These are phyloP conservation scores for Amborella trichopoda DNA, from an alignment of 164 flowering plant species.

Conservation along the genomic window DNA sequence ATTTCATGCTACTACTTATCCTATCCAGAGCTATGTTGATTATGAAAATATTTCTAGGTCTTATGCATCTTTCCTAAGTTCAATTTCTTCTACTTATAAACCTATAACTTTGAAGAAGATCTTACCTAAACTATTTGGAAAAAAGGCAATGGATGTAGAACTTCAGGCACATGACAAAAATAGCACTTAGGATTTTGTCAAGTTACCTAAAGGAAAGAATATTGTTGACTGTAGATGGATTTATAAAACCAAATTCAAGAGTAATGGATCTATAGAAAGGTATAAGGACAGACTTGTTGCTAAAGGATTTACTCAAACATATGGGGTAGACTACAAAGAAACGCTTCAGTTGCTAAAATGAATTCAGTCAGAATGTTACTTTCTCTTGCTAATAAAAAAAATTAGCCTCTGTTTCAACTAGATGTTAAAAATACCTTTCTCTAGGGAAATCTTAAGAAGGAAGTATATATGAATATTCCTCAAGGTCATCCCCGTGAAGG, in stretches of 20 bases:
- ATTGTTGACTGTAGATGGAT: not conserved
- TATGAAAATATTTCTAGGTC: not conserved
- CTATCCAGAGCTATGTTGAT: not conserved
- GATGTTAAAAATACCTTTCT: not conserved
- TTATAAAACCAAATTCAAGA: not conserved
- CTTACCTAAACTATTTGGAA: not conserved
- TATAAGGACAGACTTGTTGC: not conserved
- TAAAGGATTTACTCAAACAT: not conserved
- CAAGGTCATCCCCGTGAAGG: not conserved
- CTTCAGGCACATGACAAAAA: not conserved
- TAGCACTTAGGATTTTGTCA: not conserved
- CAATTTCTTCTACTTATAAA: not conserved
- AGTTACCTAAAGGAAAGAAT: not conserved
- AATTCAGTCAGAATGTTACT: not conserved
- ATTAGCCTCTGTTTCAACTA: not conserved
- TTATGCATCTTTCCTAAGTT: not conserved
- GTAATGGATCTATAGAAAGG: not conserved
- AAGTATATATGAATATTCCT: not conserved
- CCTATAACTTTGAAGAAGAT: not conserved
- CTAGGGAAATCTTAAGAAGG: not conserved
- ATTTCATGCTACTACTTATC: not conserved
- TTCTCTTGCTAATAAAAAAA: not conserved
- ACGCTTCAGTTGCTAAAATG: not conserved
- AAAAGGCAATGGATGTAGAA: not conserved
- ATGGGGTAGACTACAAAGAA: not conserved